These are phyloP conservation scores for Cyanidiococcus yangmingshanensis DNA, from an alignment of 23 red algal species.

Conservation along the genomic window DNA sequence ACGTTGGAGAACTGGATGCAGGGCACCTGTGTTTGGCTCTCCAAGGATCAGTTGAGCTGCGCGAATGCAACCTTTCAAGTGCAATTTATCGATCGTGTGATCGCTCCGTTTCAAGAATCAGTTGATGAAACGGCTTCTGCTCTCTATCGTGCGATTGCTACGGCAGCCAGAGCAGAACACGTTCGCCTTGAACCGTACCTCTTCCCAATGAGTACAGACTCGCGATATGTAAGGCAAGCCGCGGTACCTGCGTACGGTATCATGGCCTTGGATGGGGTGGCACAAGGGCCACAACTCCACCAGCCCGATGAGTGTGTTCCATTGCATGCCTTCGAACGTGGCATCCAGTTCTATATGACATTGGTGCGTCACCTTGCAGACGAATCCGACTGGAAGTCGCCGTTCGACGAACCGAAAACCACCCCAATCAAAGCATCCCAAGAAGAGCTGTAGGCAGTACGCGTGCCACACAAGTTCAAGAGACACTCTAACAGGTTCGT, in stretches of 20 bases:
- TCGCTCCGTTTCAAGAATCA: conserved; percentile 29
- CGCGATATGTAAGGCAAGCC: conserved; percentile 47
- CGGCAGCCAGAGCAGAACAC: not conserved
- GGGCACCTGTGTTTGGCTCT: not conserved
- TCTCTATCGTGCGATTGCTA: conserved; percentile 28
- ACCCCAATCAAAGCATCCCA: too few relatives aligned
- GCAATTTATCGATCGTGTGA: conserved; percentile 36
- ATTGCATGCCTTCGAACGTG: conserved; percentile 37
- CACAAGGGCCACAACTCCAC: conserved; percentile 53
- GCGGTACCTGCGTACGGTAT: conserved; percentile 53
- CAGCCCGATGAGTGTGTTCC: conserved; percentile 75
- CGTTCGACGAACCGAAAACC: not conserved
- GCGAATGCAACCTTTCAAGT: conserved; percentile 18
- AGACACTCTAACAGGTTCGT: too few relatives aligned
- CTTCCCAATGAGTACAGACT: conserved; percentile 70
- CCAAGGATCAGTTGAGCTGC: not conserved
- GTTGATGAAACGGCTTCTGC: conserved; percentile 20
- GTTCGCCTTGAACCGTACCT: conserved; percentile 32
- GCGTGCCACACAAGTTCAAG: too few relatives aligned
- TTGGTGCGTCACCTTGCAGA: conserved; percentile 43
- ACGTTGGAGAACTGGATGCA: conserved; percentile 40
- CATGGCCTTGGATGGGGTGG: conserved; percentile 46
- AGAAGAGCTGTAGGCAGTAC: too few relatives aligned
- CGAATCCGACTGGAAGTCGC: not conserved
- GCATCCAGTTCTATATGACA: conserved; percentile 57